phyloP scores from a whole-genome alignment of 345 rosid species.

The Melaleuca quinquenervia region DNA sequence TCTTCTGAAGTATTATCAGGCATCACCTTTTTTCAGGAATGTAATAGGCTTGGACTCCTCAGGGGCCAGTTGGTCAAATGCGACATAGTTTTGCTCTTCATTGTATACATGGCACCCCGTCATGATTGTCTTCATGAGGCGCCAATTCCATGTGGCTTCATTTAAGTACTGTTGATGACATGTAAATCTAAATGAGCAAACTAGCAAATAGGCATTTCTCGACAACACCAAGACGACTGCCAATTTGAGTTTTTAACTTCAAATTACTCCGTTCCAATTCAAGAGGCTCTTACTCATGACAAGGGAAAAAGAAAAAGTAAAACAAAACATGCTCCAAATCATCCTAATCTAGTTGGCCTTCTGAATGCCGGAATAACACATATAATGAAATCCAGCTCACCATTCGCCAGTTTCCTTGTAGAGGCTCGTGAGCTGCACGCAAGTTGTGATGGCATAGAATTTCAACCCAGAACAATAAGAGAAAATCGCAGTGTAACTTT shows the following conservation, averaged over 20 bases:
- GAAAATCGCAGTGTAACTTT: not conserved
- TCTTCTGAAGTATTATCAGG: slow-evolving; percentile 38
- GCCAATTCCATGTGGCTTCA: slow-evolving; percentile 82
- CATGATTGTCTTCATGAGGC: slow-evolving; percentile 84
- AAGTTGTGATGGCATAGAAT: slow-evolving; percentile 81
- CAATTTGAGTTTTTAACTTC: not conserved
- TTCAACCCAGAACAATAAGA: slow-evolving; percentile 51
- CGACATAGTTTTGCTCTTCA: slow-evolving; percentile 47
- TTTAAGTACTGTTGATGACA: slow-evolving; percentile 52
- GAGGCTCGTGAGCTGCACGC: slow-evolving; percentile 62
- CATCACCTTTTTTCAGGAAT: slow-evolving; percentile 61
- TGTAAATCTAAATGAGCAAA: not conserved
- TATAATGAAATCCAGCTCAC: slow-evolving; percentile 8
- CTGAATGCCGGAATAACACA: not conserved
- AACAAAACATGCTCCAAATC: not conserved
- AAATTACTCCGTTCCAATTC: not conserved
- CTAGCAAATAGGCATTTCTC: not conserved
- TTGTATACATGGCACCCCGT: slow-evolving; percentile 70
- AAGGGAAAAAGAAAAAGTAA: not conserved
- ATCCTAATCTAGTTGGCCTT: no score
- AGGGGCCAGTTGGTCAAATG: slow-evolving; percentile 60
- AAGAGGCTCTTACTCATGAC: not conserved
- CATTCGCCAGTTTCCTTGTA: slow-evolving; percentile 91
- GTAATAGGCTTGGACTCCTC: slow-evolving; percentile 54
- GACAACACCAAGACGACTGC: not conserved